These are phyloP conservation scores for Russula ochroleuca DNA, from an alignment of 768 basidiomycete genomes.

Conservation along the genomic window DNA sequence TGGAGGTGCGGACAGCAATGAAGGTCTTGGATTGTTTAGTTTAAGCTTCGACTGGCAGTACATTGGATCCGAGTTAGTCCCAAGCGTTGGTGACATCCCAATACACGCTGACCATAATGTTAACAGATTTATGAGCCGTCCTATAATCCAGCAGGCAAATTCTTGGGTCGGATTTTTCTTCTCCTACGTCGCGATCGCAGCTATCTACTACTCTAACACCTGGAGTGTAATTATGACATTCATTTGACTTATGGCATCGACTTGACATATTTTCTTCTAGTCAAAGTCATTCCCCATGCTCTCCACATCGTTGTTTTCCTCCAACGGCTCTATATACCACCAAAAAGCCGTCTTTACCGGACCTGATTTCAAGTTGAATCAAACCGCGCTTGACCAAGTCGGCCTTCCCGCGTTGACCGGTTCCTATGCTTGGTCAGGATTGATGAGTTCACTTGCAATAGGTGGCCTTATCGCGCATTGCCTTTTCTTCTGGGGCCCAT, in stretches of 20 bases:
- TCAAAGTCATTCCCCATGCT: constrained; percentile 55
- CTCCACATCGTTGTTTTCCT: constrained; percentile 52
- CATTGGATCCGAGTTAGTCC: constrained; percentile 42
- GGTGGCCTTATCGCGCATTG: constrained; percentile 52
- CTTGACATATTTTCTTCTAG: constrained; percentile 33
- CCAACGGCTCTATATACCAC: constrained; percentile 52
- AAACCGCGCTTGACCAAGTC: constrained; percentile 49
- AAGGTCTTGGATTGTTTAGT: constrained; percentile 58
- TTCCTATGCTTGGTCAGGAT: constrained; percentile 50
- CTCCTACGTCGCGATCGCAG: constrained; percentile 51
- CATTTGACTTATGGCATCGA: constrained; percentile 27
- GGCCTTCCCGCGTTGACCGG: constrained; percentile 42
- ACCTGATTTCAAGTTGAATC: constrained; percentile 46
- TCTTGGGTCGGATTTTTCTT: constrained; percentile 52
- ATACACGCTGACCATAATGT: background rate
- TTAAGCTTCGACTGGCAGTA: constrained; percentile 70
- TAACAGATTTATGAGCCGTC: constrained; percentile 44
- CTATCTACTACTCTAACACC: constrained; percentile 55
- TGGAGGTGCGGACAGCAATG: constrained; percentile 62
- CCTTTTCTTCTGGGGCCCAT: constrained; percentile 54
- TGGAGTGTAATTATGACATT: constrained; percentile 46
- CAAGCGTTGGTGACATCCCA: background rate
- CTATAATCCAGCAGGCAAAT: constrained; percentile 57
- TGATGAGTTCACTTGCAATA: constrained; percentile 46
- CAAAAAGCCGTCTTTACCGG: constrained; percentile 51